Percentiles rank a stretch among this genome's conserved stretches.
phyloP scores from a whole-genome alignment of 78 protist species.

The Monosiga brevicollis region DNA sequence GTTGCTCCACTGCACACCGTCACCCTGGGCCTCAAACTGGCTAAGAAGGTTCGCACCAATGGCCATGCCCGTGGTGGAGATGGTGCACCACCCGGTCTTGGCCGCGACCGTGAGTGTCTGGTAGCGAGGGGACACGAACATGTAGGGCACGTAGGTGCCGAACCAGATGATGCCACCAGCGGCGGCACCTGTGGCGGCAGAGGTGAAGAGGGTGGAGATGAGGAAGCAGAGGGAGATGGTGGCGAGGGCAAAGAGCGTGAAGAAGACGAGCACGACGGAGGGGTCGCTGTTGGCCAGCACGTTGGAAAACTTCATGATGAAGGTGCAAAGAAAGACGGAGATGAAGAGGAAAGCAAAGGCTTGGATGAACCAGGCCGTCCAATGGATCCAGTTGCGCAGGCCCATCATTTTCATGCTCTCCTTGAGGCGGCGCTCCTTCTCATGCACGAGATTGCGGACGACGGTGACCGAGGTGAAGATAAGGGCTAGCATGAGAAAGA shows the following conservation, averaged over 20 bases:
- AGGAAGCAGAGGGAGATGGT: constrained; percentile 1
- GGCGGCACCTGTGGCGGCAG: not conserved
- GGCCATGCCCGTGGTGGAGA: not conserved
- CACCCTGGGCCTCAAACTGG: not conserved
- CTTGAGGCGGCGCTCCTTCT: not conserved
- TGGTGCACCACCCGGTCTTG: not conserved
- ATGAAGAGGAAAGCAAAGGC: not conserved
- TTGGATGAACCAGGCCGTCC: not conserved
- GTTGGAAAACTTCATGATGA: too few species aligned
- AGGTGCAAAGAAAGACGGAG: not conserved
- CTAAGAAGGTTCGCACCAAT: not conserved
- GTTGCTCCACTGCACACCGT: not conserved
- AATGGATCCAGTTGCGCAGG: not conserved
- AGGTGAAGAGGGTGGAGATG: not conserved
- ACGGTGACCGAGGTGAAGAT: not conserved
- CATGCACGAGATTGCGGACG: not conserved
- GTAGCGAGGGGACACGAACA: not conserved
- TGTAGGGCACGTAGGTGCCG: constrained; percentile 6
- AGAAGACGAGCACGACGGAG: too few species aligned
- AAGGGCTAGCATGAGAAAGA: not conserved
- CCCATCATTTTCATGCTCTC: constrained; percentile 7
- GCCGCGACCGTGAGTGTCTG: not conserved
- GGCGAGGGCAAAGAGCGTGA: not conserved
- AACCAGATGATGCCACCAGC: not conserved
- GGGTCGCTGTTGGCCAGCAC: too few species aligned